Evolutionary conservation across 208 protist genomes (phyloP), one percentile per base, ranked within the genome.

Genomic region (Hexamita inflata): DNA sequence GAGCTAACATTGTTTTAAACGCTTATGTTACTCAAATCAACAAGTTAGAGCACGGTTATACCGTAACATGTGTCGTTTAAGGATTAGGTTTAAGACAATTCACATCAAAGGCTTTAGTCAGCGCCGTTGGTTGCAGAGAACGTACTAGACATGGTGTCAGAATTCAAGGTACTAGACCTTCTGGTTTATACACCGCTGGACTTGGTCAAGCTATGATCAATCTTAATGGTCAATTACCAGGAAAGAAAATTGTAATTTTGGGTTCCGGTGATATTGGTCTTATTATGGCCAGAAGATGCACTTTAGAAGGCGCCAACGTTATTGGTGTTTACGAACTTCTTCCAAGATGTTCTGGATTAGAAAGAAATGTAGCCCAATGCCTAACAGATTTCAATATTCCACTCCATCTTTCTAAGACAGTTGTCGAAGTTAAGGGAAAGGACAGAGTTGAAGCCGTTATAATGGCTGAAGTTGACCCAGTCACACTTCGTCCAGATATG

Each of bases 261-360:
- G 76, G 76, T 13, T 74, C 64, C 41, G 76, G 76, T 1, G 76
- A 79, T 70, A 74, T 74, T 40, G 76, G 76, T 29, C 42, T 79
- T 0, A 70, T 79, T 45, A 74, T 74, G 64, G 76, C 76, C 30
- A 40, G 76, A 49, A 42, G 64, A 35, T 58, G 34, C 40, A 49
- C 76, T 28, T 34, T 79, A 28, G 59, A 70, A 42, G 76, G 76
- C 4, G 68, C 58, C n/a, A 29, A 75, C 29, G 76, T 79, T 19
- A 15, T 79, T 30, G 76, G 76, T n/a, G 64, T 79, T 1, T 79
- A 73, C 49, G 76, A 79, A 45, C 64, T 65, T 15, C 26, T 42
- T 1, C 35, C 49, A 38, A 40, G 39, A 4, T 38, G 32, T 0
- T 59, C 32, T 19, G 76, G 76, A 0, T 24, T 74, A 39, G 24